Base-by-base conservation (phyloP, 2,329 filamentous ascomycete genomes). In the Claviceps arundinis region DNA sequence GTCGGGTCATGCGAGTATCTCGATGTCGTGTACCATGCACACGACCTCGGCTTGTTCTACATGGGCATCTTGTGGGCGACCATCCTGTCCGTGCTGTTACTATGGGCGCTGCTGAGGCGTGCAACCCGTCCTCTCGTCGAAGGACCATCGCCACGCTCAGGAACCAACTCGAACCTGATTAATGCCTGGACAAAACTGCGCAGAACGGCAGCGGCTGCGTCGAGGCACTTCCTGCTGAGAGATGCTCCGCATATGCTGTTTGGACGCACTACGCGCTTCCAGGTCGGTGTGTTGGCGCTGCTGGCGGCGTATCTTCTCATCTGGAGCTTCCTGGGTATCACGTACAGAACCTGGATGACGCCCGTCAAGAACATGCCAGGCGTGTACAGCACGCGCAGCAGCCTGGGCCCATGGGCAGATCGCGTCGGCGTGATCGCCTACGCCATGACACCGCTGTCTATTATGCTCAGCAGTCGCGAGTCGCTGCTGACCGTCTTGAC, bases 381-480 rank as follows among this genome's bases (percentile, higher is more conserved):
- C 34, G 62, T 81, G 1, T 74, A 77, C 67, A 87, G 85, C 63
- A 87, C 76, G 0, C 77, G 85, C 8, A 79, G 76, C 4, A 75
- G 76, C 4, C 69, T 89, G 0, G 84, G 85, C 0, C 79, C 82
- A 0, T 89, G 78, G 71, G 73, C 80, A 0, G 81, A 89, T 62
- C 78, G 86, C 16, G 63, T 89, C 3, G 86, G 86, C 7, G 74
- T 82, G 2, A 65, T 89, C 0, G 85, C 86, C 1, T 89, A 85
- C 59, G 86, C 84, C 0, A 73, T 89, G 9, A 88, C 85, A 0
- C 85, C 85, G 0, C 71, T 89, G 0, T 82, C 82, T 0, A 68
- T 89, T 34, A 66, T 86, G 47, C 73, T 89, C 13, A 74, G 78
- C n/a, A 82, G 73, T 53, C 75, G 85, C 42, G 85, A 89, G 62